Base-by-base conservation (phyloP, 139 green algal species). In the Auxenochlorella pyrenoidosa region DNA sequence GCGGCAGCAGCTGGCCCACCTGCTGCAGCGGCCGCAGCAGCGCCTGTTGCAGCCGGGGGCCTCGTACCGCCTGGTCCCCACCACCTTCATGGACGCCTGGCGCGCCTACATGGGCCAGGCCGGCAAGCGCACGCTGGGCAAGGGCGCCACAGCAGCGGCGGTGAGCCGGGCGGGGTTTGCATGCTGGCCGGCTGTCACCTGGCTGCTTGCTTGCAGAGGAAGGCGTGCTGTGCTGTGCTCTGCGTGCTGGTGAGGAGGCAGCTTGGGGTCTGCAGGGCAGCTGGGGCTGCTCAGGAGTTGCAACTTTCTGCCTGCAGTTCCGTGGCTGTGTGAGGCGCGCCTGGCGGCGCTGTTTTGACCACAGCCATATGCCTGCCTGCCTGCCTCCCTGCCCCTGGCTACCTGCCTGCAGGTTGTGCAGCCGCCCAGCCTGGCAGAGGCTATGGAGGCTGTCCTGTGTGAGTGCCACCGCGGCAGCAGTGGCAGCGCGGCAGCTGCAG, bases 31-130 rank as follows among this genome's bases (percentile, higher is more conserved):
- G 60, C 47, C 21, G 87, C 75, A 78, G 78, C 40, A 82, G 24
- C 59, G 90, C 13, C 36, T 60, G 40, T 75, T 97, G 86, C 54
- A 90, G 47, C 86, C 87, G 1, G 91, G 88, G 3, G n/a, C 5
- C 21, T 73, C 32, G 5, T 96, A 96, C 85, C 89, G 76, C 85
- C 84, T 97, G n/a, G 80, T 96, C 32, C 94, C 94, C 32, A 73
- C 80, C 1, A 36, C 60, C 12, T 96, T 94, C 91, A 90, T 95
- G 73, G 75, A 71, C 24, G n/a, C 83, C 6, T 94, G 92, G 93
- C 84, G 87, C 1, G 84, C 73, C 44, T 92, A 91, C 59, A 80
- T 94, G 59, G 15, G 36, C 30, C 87, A 89, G 40, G 54, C 63
- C 21, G 82, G 85, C 72, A 77, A 79, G 77, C 54, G 82, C 26